These are phyloP conservation scores for Flaveria linearis DNA, from an alignment of 129 eudicot species.

Conservation along the genomic window DNA sequence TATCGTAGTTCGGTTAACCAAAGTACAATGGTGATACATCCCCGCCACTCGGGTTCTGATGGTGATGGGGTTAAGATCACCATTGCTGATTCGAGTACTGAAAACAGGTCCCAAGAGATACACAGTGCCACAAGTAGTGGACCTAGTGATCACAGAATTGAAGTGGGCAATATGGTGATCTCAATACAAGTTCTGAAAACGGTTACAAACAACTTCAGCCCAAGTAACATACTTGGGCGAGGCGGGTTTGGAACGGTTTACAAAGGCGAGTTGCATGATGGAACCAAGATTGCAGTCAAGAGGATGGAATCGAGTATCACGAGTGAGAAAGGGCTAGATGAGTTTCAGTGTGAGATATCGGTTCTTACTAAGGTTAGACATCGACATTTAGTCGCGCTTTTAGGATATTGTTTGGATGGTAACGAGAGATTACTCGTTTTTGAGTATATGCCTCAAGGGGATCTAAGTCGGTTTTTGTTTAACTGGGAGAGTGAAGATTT, in stretches of 20 bases:
- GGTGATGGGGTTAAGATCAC: slow-evolving; percentile 58
- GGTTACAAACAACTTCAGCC: slow-evolving; percentile 80
- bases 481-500: slow-evolving; percentile 49
- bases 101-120: slow-evolving; percentile 45
- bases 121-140: slow-evolving; percentile 52
- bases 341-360: slow-evolving; percentile 75
- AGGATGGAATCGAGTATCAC: slow-evolving; percentile 84
- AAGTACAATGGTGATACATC: slow-evolving; percentile 54
- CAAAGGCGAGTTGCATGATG: slow-evolving; percentile 92
- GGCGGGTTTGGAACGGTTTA: slow-evolving; percentile 97
- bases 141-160: slow-evolving; percentile 55
- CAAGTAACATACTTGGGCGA: slow-evolving; percentile 79
- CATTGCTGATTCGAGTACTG: slow-evolving; percentile 49
- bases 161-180: slow-evolving; percentile 65
- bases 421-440: slow-evolving; percentile 74
- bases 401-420: slow-evolving; percentile 80
- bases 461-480: slow-evolving; percentile 83
- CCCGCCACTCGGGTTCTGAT: slow-evolving; percentile 60
- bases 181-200: slow-evolving; percentile 78
- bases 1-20: slow-evolving; percentile 32
- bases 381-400: slow-evolving; percentile 80
- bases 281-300: slow-evolving; percentile 89
- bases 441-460: slow-evolving; percentile 95
- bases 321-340: slow-evolving; percentile 70
- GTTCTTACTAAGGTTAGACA: slow-evolving; percentile 93